Evolutionary conservation across 495 filamentous ascomycete genomes (phyloP), one percentile per base, ranked within the genome.

Genomic region (Xeromyces bisporus): DNA sequence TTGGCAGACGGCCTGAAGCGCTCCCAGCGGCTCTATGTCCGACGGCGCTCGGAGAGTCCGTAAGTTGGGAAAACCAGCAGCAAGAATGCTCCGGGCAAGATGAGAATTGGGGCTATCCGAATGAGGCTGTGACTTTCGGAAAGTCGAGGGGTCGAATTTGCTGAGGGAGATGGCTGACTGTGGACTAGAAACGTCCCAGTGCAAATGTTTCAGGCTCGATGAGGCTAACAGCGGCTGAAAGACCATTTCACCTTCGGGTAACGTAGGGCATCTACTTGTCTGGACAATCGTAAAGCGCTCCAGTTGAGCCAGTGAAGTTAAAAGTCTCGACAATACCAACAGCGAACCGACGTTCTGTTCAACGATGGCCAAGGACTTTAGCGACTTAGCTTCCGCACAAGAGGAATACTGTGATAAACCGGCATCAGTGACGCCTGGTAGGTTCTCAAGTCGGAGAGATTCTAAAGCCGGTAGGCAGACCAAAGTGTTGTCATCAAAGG

Each of bases 171-270:
- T 52, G 28, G 42, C 48, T 13, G 57, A 47, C 15, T 62, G 50
- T 9, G 60, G 60, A 28, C 56, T 54, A 1, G 76, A 68, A 15
- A 86, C 68, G 42, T 92, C 81, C 86, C 86, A 89, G 53, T 89
- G 81, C 9, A 89, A 55, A 31, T 69, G 71, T 34, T 70, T 56
- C 0, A 92, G 64, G 12, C 63, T 70, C 1, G 53, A 47, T 0
- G 75, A 86, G 1, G 75, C 75, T 4, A 93, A 58, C 34, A 82
- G 71, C 0, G 77, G 78, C 24, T 67, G 62, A 52, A 74, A 74
- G 23, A 79, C 62, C 29, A 76, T 69, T 15, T 55, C 45, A 28
- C 72, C 73, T 3, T 51, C 42, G 0, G 73, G 64, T 35, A 83
- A 57, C 2, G 59, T 58, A 1, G 77, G 78, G 2, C 67, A 66